Percentiles rank a stretch among this genome's conserved stretches.
Evolutionary conservation across 306 rosid genomes (phyloP).

Genomic region (Rosa multiflora): DNA sequence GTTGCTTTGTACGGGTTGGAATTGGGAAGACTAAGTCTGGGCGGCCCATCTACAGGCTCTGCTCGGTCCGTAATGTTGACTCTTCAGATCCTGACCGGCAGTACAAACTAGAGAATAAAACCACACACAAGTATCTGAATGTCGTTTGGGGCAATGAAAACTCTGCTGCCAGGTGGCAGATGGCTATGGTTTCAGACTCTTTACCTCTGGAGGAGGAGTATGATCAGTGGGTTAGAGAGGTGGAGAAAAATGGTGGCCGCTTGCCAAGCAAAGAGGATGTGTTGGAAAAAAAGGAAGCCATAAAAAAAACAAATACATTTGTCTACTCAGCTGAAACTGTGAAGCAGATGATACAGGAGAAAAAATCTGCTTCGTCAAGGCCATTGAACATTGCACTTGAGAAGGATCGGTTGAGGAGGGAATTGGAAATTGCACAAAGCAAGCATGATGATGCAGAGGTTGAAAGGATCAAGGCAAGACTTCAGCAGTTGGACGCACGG

Average conservation of each 20-base stretch:
- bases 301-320: slow-evolving; percentile 58
- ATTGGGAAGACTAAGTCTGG: slow-evolving; percentile 84
- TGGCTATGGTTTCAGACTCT: slow-evolving; percentile 94
- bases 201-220: slow-evolving; percentile 76
- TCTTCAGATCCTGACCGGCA: slow-evolving; percentile 72
- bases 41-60: slow-evolving; percentile 77
- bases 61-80: slow-evolving; percentile 88
- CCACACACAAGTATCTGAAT: slow-evolving; percentile 79
- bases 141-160: slow-evolving; percentile 89
- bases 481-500: slow-evolving; percentile 73
- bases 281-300: slow-evolving; percentile 60
- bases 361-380: slow-evolving; percentile 75
- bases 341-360: slow-evolving; percentile 89
- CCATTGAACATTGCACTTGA: slow-evolving; percentile 88
- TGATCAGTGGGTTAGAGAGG: slow-evolving; percentile 88
- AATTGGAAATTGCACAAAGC: slow-evolving; percentile 68
- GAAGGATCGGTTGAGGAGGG: slow-evolving; percentile 78
- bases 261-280: slow-evolving; percentile 67
- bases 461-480: slow-evolving; percentile 62
- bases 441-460: slow-evolving; percentile 58
- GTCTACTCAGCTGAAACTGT: slow-evolving; percentile 93
- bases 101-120: slow-evolving; percentile 76
- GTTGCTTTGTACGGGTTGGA: slow-evolving; percentile 96
- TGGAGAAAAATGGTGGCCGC: slow-evolving; percentile 75
- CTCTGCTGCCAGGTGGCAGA: slow-evolving; percentile 97